These are phyloP conservation scores for Paramecium sexaurelia DNA, from an alignment of 73 alveolate genomes.

Conservation along the genomic window DNA sequence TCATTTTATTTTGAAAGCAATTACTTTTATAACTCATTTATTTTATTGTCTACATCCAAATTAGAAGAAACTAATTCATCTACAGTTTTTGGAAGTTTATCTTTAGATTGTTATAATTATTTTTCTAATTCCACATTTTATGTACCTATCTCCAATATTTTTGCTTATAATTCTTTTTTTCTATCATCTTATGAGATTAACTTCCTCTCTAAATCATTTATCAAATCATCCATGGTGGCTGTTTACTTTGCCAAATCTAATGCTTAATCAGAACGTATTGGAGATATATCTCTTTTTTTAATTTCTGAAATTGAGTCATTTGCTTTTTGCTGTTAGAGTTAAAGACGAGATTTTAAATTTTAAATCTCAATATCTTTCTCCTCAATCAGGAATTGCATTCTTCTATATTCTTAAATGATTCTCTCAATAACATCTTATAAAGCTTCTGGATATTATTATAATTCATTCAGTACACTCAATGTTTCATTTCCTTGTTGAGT, in stretches of 20 bases:
- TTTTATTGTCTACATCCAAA: not conserved
- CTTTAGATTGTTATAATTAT: not conserved
- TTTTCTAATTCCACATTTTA: conserved; percentile 11
- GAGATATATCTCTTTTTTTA: conserved; percentile 11
- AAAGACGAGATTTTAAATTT: not conserved
- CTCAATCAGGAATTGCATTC: not conserved
- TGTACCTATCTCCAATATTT: not conserved
- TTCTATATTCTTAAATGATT: not conserved
- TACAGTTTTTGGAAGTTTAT: not conserved
- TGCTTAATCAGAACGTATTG: not conserved
- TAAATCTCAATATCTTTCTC: conserved; percentile 1
- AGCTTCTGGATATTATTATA: conserved; percentile 28
- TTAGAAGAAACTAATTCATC: not conserved
- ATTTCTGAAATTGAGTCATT: not conserved
- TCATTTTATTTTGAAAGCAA: not conserved
- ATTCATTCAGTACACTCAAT: not conserved
- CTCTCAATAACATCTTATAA: conserved; percentile 12
- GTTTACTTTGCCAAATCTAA: not conserved
- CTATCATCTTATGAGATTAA: not conserved
- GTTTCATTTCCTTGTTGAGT: not conserved
- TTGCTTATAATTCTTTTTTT: not conserved
- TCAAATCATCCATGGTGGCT: not conserved
- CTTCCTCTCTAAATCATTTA: not conserved
- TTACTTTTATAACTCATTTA: not conserved
- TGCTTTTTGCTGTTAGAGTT: conserved; percentile 7